A percentile compares a stretch with the other conserved stretches of the same genome.
These are phyloP conservation scores for Clavispora phyllophila DNA, from an alignment of 805 yeast species.

Conservation along the genomic window DNA sequence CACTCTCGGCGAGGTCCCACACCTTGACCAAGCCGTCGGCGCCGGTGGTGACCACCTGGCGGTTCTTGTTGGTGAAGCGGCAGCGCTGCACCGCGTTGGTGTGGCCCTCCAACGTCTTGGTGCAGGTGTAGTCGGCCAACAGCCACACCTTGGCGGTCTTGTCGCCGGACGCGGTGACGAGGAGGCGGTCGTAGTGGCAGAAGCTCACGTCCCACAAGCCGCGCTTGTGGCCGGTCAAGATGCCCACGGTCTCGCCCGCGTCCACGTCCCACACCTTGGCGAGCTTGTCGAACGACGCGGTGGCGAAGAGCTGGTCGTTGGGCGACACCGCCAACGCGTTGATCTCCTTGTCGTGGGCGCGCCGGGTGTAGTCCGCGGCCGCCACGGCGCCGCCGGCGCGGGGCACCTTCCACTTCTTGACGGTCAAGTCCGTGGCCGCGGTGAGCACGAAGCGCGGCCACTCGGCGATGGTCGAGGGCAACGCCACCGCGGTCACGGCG, in stretches of 20 bases:
- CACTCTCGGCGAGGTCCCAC: constrained; percentile 72
- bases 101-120: constrained; percentile 88
- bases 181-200: constrained; percentile 68
- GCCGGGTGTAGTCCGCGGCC: constrained; percentile 79
- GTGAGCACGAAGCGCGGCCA: constrained; percentile 72
- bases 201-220: constrained; percentile 92
- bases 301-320: constrained; percentile 80
- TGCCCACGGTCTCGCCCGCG: constrained; percentile 82
- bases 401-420: constrained; percentile 81
- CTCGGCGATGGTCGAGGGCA: constrained; percentile 50
- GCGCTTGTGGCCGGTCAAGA: constrained; percentile 85
- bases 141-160: constrained; percentile 89
- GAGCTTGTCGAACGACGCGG: constrained; percentile 91
- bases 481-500: constrained; percentile 74
- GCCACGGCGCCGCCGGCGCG: constrained; percentile 36
- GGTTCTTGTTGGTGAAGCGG: constrained; percentile 58
- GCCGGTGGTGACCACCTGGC: constrained; percentile 72
- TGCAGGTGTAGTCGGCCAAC: constrained; percentile 66
- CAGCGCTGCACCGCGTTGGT: constrained; percentile 87
- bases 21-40: constrained; percentile 93
- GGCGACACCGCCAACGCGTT: constrained; percentile 89
- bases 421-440: constrained; percentile 78
- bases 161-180: constrained; percentile 90
- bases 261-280: constrained; percentile 85
- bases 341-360: constrained; percentile 96